Evolutionary conservation across 352 stramenopile species (phyloP), one percentile per base, ranked within the genome.

Genomic region (Phytopythium oedochilum): DNA sequence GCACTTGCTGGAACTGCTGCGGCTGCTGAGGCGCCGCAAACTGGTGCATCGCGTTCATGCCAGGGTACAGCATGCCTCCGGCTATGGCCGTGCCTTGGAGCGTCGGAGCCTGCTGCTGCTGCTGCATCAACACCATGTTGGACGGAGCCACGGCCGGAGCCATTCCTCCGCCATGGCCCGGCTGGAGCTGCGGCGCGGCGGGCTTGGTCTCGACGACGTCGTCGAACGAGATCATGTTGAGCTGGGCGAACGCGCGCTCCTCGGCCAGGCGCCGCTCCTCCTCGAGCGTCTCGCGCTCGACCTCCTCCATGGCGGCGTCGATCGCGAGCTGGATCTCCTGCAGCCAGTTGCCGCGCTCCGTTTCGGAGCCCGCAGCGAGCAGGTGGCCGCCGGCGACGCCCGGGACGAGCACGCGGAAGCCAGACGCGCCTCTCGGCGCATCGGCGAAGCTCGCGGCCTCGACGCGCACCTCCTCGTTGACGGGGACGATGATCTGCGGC

Each of bases 181-280:
- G 50, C 42, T 12, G 48, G 18, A 15, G 15, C 2, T 9, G 29
- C 5, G 5, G 29, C 29, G 29, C 5, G 5, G 29, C 29, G 29
- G 29, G 29, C 29, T 5, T 32, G 29, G 29, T 5, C 29, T 32
- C 29, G 29, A 32, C 29, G 5, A 32, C 50, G 15, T 88, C 71
- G 44, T 88, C 79, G 38, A 90, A 90, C 22, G 76, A 86, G 46
- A 92, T 92, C 78, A 92, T 89, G 57, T 92, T 82, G 56, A 88
- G 62, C 40, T 78, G 76, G 28, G 75, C 75, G 59, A 89, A 92
- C 34, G 72, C 68, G 2, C 73, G 65, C 36, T 88, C 75, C 32
- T 89, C 75, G 25, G 76, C 60, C 20, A 73, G 34, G 11, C 64
- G 67, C 28, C 66, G 69, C 52, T 90, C 77, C 40, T 89, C 79